Percentiles rank a stretch among this genome's conserved stretches.
phyloP scores from a whole-genome alignment of 2,329 filamentous ascomycete genomes.

The Aspergillus hiratsukae region DNA sequence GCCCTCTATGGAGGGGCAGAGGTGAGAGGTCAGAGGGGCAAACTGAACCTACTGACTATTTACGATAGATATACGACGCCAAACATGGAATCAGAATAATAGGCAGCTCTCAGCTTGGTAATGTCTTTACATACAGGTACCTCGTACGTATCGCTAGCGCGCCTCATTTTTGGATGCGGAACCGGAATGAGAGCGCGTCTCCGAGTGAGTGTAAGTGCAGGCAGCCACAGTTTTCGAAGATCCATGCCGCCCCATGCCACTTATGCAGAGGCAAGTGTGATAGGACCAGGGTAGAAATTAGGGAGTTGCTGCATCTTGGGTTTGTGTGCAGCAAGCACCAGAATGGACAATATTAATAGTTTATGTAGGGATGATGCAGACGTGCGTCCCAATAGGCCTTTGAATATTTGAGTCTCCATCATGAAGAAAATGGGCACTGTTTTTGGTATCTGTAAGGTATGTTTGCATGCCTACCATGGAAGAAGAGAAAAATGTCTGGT shows the following conservation, averaged over 20 bases:
- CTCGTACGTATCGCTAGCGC: not conserved
- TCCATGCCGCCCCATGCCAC: conserved; percentile 10
- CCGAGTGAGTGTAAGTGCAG: conserved; percentile 21
- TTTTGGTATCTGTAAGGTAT: not conserved
- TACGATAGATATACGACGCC: no score
- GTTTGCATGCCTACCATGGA: not conserved
- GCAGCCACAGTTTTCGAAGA: conserved; percentile 14
- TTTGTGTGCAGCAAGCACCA: conserved; percentile 11
- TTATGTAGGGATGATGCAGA: conserved; percentile 10
- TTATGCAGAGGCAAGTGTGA: conserved; percentile 9
- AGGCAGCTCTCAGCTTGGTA: not conserved
- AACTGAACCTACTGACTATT: not conserved
- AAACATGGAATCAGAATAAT: not conserved
- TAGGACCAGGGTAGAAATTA: not conserved
- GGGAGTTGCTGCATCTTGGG: conserved; percentile 5
- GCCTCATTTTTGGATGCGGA: conserved; percentile 4
- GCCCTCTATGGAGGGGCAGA: not conserved
- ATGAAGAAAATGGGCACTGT: not conserved
- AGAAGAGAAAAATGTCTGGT: no score
- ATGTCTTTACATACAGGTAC: not conserved
- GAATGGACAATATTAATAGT: conserved; percentile 14
- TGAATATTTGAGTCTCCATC: not conserved
- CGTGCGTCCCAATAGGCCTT: conserved; percentile 1
- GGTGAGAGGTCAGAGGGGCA: not conserved
- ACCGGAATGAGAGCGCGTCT: conserved; percentile 22